Percentiles rank a stretch among this genome's conserved stretches.
phyloP scores from a whole-genome alignment of 495 filamentous ascomycete species.

The Viridothelium virens region DNA sequence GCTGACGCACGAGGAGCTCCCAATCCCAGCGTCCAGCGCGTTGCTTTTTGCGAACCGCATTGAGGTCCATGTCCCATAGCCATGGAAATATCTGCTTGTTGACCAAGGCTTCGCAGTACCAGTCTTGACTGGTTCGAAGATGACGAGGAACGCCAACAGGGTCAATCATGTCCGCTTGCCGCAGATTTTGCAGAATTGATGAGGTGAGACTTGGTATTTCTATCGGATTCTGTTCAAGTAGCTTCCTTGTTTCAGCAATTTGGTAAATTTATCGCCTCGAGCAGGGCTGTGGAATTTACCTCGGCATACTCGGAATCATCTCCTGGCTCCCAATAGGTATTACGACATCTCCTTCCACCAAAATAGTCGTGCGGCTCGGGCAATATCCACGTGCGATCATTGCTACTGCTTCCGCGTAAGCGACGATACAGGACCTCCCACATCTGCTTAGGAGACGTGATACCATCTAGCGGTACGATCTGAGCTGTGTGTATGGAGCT shows the following conservation, averaged over 20 bases:
- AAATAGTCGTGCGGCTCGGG: conserved; percentile 2
- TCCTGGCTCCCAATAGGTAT: conserved; percentile 4
- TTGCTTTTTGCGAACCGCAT: neutral
- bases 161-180: neutral
- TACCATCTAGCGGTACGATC: neutral
- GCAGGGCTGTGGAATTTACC: conserved; percentile 7
- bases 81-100: neutral
- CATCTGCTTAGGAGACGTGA: neutral
- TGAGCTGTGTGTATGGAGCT: neutral
- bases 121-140: neutral
- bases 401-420: neutral
- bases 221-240: neutral
- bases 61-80: neutral
- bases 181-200: neutral
- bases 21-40: neutral
- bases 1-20: neutral
- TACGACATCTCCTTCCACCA: neutral
- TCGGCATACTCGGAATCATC: neutral
- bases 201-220: neutral
- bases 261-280: neutral
- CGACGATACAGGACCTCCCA: neutral
- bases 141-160: neutral
- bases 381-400: conserved; percentile 1
- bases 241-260: neutral
- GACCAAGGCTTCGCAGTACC: neutral